Evolutionary conservation across 345 rosid genomes (phyloP).

Genomic region (Populus pruinosa): DNA sequence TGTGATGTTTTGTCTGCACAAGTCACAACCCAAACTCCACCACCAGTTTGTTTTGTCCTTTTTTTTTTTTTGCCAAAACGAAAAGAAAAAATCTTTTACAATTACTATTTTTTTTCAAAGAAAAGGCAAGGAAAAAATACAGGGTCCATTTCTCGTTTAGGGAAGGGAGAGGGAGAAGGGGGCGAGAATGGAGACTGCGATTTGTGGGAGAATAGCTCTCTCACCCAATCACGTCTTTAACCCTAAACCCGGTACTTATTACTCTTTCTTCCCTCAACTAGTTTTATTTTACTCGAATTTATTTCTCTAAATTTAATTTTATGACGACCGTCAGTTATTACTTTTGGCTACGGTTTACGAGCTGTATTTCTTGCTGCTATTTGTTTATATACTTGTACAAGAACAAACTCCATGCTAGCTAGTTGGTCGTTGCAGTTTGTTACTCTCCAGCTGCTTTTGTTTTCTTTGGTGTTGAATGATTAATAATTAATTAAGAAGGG

Average conservation of each 20-base stretch:
- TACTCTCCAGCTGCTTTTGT: background rate
- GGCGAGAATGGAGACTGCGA: conserved; percentile 55
- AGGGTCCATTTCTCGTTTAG: background rate
- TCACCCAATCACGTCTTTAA: conserved; percentile 58
- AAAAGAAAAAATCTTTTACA: background rate
- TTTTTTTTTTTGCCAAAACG: background rate
- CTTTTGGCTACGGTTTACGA: background rate
- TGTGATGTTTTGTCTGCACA: background rate
- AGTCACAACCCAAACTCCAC: background rate
- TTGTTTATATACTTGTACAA: background rate
- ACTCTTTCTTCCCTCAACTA: background rate
- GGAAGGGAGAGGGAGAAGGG: conserved; percentile 9
- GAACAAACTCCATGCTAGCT: background rate
- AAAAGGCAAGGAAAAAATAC: background rate
- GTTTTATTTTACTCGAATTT: background rate
- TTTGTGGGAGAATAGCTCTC: conserved; percentile 73
- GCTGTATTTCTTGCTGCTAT: background rate
- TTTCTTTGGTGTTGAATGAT: background rate
- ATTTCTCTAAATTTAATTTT: background rate
- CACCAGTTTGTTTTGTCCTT: background rate
- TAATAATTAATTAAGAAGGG: background rate
- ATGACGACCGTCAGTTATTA: background rate
- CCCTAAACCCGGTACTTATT: conserved; percentile 50
- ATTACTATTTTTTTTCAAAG: background rate
- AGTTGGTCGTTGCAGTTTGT: background rate